These are phyloP conservation scores for Colletotrichum incanum DNA, from an alignment of 2,329 filamentous ascomycete genomes.

Conservation along the genomic window DNA sequence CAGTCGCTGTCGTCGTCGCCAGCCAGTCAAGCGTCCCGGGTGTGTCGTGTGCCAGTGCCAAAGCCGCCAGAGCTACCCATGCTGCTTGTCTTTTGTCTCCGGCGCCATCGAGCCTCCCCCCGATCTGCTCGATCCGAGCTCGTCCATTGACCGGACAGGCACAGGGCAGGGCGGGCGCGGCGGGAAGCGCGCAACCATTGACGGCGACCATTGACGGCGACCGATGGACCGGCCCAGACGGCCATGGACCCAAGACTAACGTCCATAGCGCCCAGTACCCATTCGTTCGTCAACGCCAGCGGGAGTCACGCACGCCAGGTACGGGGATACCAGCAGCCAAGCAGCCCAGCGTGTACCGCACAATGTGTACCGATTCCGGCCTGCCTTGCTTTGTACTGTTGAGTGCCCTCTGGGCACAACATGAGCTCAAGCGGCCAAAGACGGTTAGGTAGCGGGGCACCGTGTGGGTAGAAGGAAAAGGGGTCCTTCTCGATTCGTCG, in stretches of 20 bases:
- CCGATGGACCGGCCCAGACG: constrained; percentile 31
- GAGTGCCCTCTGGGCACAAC: not conserved
- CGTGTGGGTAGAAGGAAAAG: constrained; percentile 1
- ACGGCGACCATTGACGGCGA: constrained; percentile 13
- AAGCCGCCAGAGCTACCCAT: not conserved
- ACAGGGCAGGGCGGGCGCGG: constrained; percentile 11
- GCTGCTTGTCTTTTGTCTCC: not conserved
- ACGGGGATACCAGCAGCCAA: constrained; percentile 13
- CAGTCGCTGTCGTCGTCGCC: not conserved
- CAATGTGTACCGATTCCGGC: not conserved
- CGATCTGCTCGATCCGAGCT: not conserved
- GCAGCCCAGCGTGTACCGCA: not conserved
- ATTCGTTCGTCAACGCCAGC: constrained; percentile 10
- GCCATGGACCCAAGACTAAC: constrained; percentile 7
- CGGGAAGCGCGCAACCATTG: constrained; percentile 34
- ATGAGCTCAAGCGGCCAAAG: not conserved
- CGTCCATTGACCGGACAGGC: not conserved
- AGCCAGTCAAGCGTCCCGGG: not conserved
- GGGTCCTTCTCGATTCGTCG: constrained; percentile 26
- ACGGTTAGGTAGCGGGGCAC: not conserved
- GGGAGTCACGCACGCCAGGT: constrained; percentile 13
- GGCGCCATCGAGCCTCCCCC: not conserved
- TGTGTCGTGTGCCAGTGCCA: constrained; percentile 10
- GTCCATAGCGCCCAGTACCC: constrained; percentile 9
- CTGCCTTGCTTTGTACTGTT: not conserved